Evolutionary conservation across 495 filamentous ascomycete species (phyloP), one percentile per base, ranked within the genome.

Genomic region (Penicillium argentinense): DNA sequence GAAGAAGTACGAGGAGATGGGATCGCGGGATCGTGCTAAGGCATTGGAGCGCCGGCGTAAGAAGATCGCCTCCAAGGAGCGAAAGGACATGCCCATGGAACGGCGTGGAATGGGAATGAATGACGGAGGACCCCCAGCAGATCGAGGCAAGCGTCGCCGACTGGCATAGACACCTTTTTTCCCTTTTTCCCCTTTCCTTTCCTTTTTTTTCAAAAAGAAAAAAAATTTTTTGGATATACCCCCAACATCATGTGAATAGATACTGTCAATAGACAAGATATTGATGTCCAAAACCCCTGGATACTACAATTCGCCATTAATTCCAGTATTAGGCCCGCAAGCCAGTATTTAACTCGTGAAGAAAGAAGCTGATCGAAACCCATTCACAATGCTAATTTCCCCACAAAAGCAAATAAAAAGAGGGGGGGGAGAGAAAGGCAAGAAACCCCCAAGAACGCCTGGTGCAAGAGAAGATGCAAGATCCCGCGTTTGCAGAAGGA

Each of bases 1-100:
- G 50, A 84, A 95, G 57, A 83, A 85, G 64, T 97, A 86, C 57
- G 73, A 80, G 50, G 80, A 78, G 43, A 81, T 97, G 80, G 89
- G 85, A 71, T 84, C 83, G 39, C 84, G 82, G 69, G 82, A 97
- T 65, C 76, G 89, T 32, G 84, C 90, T 27, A 85, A 81, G 66
- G 83, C 80, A 12, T 82, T 96, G 49, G 89, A 93, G 76, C 74
- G 86, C 59, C 77, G 86, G 57, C 68, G 91, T 61, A 95, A 93
- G 82, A 96, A 93, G 85, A 66, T 83, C 14, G 79, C 85, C 21
- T 72, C 79, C 0, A 89, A 81, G 74, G 90, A 95, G 79, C 85
- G 81, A 70, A 91, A 83, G 78, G 72, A 79, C 47, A 79, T 92
- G 83, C 89, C 89, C 3, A 67, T 72, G 53, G 77, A 74, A 44